Evolutionary conservation across 768 basidiomycete species (phyloP), one percentile per base, ranked within the genome.

Genomic region (Boletales sp.): DNA sequence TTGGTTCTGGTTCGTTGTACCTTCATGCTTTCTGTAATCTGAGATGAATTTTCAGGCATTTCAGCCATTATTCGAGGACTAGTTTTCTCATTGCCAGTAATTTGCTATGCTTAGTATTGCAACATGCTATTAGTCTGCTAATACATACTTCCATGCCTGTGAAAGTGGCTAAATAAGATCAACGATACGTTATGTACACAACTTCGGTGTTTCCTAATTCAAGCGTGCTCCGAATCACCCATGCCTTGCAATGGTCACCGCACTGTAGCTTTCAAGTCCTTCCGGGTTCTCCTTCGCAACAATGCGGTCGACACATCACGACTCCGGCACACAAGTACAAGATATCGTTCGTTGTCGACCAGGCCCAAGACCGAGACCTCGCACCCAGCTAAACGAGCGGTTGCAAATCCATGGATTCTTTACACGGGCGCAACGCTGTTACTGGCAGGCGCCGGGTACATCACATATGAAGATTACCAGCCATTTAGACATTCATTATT

Each of bases 401-500:
- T 41, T 32, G 17, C 43, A 40, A 58, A 53, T 19, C 30, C 51
- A 35, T 63, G 68, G 62, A 39, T 70, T 30, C 45, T 66, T 15
- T 70, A 58, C 52, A 49, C 70, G 0, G 46, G 36, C 31, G 17
- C 59, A 8, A 48, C 56, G 5, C 43, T 73, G 13, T 49, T 64
- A 10, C 53, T 73, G 2, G 62, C 61, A 10, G 72, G 71, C 7
- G 61, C 55, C 4, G 63, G 64, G 1, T 70, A 65, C 33, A 47
- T 77, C 45, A 78, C 82, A 13, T 95, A 91, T 68, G 70, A 90
- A 50, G 77, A 80, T 31, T 79, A 74, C 52, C 78, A 87, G 48
- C 83, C 91, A 2, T 83, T 91, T 61, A 77, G 91, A 38, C 87
- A 95, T 68, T 72, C 81, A 3, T 66, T 79, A 7, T 74, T 95